A percentile compares a stretch with the other conserved stretches of the same genome.
Evolutionary conservation across 352 stramenopile genomes (phyloP).

Genomic region (Peronospora belbahrii): DNA sequence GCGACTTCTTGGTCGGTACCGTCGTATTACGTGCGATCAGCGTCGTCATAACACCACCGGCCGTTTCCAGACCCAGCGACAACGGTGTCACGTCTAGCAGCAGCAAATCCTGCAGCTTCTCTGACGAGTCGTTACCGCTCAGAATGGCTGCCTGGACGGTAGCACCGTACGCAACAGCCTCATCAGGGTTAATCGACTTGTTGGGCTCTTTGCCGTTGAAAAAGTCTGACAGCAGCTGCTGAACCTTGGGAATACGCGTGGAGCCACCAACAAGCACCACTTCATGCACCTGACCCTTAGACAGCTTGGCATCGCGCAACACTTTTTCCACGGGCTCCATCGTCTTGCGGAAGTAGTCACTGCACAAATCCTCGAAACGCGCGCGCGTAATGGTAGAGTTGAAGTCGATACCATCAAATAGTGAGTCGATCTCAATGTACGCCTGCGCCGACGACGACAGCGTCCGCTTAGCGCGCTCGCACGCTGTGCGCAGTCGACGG

Average conservation of each 20-base stretch:
- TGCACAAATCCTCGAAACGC: constrained; percentile 87
- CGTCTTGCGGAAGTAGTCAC: constrained; percentile 88
- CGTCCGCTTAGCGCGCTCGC: constrained; percentile 91
- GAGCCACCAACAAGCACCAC: constrained; percentile 78
- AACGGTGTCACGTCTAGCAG: constrained; percentile 86
- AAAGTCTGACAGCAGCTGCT: constrained; percentile 52
- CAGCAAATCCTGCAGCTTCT: constrained; percentile 84
- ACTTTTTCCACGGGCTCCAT: constrained; percentile 88
- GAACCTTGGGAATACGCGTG: constrained; percentile 67
- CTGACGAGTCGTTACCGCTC: constrained; percentile 54
- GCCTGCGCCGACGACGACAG: constrained; percentile 89
- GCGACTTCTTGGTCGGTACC: constrained; percentile 79
- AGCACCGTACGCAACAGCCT: constrained; percentile 76
- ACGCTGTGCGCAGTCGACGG: constrained; percentile 87
- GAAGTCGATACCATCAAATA: constrained; percentile 91
- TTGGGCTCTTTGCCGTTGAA: constrained; percentile 69
- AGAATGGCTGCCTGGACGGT: constrained; percentile 63
- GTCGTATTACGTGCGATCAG: constrained; percentile 86
- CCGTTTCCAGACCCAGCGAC: constrained; percentile 82
- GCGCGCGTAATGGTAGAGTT: constrained; percentile 89
- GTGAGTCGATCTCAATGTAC: constrained; percentile 92
- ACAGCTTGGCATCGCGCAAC: constrained; percentile 83
- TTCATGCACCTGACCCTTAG: constrained; percentile 78
- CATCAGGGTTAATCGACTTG: constrained; percentile 79
- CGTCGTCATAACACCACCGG: constrained; percentile 83